Conservation (phyloP, 306 rosid genomes). For the Dalbergia oliveri region DNA sequence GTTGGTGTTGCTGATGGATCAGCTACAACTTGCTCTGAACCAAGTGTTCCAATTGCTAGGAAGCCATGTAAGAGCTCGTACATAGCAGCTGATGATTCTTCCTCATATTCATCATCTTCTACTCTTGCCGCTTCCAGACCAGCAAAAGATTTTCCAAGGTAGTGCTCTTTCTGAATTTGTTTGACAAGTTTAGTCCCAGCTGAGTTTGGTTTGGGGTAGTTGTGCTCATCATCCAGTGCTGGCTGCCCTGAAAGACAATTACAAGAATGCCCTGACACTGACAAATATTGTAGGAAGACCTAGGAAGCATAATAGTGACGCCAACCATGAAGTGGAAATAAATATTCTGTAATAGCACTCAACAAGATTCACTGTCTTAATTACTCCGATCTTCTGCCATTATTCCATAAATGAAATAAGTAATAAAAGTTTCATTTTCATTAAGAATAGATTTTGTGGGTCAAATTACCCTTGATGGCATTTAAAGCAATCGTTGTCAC, state of each 20-base stretch:
- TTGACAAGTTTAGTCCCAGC: conserved; percentile 61
- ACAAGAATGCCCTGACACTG: conserved; percentile 59
- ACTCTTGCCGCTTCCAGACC: conserved; percentile 69
- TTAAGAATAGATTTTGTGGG: neutral
- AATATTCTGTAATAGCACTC: neutral
- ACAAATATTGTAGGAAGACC: conserved; percentile 21
- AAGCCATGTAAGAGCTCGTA: conserved; percentile 86
- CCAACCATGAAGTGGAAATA: conserved; percentile 1
- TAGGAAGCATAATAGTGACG: neutral
- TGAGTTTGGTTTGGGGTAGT: conserved; percentile 62
- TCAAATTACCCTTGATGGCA: neutral
- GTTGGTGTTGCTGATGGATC: conserved; percentile 82
- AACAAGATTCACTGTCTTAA: neutral
- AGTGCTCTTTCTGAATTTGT: conserved; percentile 63
- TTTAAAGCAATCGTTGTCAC: neutral
- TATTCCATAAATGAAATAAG: neutral
- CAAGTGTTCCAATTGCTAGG: conserved; percentile 93
- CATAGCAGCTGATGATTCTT: conserved; percentile 57
- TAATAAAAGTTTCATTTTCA: neutral
- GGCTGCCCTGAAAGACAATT: conserved; percentile 80
- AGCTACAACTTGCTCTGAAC: conserved; percentile 65
- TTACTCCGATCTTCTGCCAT: conserved; percentile 13
- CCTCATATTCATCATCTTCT: conserved; percentile 59
- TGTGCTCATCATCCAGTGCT: conserved; percentile 80
- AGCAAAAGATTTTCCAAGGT: conserved; percentile 73